A percentile compares a stretch with the other conserved stretches of the same genome.
Evolutionary conservation across 2,329 filamentous ascomycete genomes (phyloP).

Genomic region (Ilyonectria sp.): DNA sequence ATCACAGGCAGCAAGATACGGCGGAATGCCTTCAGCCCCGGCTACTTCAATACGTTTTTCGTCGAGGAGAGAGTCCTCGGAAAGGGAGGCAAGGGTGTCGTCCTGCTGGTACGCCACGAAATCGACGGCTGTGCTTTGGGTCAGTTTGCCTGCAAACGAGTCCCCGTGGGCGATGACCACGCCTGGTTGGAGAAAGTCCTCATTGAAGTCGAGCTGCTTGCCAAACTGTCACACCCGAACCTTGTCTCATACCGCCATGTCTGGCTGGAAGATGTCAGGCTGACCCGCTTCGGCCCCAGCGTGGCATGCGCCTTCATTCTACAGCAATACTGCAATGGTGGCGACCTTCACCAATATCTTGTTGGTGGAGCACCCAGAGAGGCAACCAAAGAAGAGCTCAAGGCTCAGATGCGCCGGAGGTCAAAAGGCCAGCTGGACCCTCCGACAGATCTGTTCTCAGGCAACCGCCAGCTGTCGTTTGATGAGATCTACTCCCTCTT

Average conservation of each 20-base stretch:
- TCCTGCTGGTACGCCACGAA: conserved; percentile 92
- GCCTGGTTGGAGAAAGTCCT: conserved; percentile 95
- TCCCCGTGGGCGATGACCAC: conserved; percentile 95
- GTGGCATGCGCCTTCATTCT: conserved; percentile 97
- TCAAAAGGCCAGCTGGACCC: conserved; percentile 84
- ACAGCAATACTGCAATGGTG: conserved; percentile 96
- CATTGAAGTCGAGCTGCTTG: conserved; percentile 92
- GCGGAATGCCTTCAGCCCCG: conserved; percentile 87
- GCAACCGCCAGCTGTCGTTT: conserved; percentile 71
- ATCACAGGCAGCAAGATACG: conserved; percentile 80
- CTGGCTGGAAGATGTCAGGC: conserved; percentile 91
- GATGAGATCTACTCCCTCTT: conserved; percentile 98
- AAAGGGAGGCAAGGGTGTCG: conserved; percentile 93
- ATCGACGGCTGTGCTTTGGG: conserved; percentile 91
- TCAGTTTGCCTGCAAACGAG: conserved; percentile 95
- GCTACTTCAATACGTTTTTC: conserved; percentile 95
- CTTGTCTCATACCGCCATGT: conserved; percentile 97
- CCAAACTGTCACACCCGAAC: conserved; percentile 93
- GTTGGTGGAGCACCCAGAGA: conserved; percentile 76
- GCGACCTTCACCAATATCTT: conserved; percentile 91
- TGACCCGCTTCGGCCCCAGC: conserved; percentile 89
- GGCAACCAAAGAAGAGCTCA: conserved; percentile 86
- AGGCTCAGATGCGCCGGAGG: conserved; percentile 85
- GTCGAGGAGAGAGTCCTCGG: conserved; percentile 90
- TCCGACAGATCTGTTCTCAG: conserved; percentile 62